phyloP scores from a whole-genome alignment of 164 flowering plant genomes.

The Buxus sempervirens region DNA sequence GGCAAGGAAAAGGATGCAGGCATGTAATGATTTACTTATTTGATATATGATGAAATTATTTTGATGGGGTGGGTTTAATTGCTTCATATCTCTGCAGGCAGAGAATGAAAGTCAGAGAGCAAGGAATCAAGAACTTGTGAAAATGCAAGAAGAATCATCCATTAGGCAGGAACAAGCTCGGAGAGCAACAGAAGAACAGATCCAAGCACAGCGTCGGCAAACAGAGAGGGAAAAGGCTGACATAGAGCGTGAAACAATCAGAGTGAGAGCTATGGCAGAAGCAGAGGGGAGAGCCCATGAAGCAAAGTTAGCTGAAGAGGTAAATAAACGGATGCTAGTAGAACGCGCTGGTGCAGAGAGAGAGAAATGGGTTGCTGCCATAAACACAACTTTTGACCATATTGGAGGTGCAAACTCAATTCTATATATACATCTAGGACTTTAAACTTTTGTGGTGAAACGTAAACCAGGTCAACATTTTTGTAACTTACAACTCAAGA shows the following conservation, averaged over 20 bases:
- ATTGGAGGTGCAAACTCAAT: conserved; percentile 64
- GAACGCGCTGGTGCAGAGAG: conserved; percentile 76
- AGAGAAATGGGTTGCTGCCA: conserved; percentile 91
- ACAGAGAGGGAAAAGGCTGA: conserved; percentile 92
- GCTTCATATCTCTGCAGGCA: conserved; percentile 39
- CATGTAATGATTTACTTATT: conserved; percentile 15
- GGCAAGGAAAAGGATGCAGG: conserved; percentile 94
- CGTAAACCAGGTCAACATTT: not conserved
- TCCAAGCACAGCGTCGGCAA: conserved; percentile 83
- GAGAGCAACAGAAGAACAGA: conserved; percentile 82
- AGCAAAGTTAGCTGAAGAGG: conserved; percentile 82
- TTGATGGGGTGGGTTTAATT: conserved; percentile 1
- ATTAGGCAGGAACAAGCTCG: conserved; percentile 77
- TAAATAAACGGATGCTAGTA: conserved; percentile 62
- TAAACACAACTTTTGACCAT: conserved; percentile 87
- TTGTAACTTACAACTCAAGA: too few relatives aligned
- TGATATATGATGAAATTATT: not conserved
- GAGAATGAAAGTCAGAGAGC: conserved; percentile 78
- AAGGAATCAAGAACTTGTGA: conserved; percentile 89
- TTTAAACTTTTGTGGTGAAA: conserved; percentile 2
- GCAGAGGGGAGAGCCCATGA: conserved; percentile 97
- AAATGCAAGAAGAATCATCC: conserved; percentile 87
- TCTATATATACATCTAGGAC: not conserved
- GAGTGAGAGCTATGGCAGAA: conserved; percentile 80
- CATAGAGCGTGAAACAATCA: conserved; percentile 80